Evolutionary conservation across 139 green algal genomes (phyloP), one percentile per base, ranked within the genome.

Genomic region (Volvox africanus): DNA sequence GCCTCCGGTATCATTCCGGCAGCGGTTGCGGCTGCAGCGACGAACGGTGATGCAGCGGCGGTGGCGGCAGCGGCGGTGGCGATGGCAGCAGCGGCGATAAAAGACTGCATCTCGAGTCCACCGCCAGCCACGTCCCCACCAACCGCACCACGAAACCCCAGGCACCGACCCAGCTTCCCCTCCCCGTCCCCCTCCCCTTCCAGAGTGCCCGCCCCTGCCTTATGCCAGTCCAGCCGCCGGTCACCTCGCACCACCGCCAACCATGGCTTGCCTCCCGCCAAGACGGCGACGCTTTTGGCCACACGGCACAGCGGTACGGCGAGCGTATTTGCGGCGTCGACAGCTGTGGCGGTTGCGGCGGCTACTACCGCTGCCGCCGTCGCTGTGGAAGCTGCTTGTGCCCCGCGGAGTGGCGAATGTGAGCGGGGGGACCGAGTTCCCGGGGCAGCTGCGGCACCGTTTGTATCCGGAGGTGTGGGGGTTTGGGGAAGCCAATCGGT

Each of bases 171-270:
- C 80, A 19, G 28, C 3, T 30, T 12, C 28, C 26, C 55, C n/a
- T 24, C 44, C n/a, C 17, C n/a, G 30, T 61, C 17, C 20, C 17
- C 21, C 35, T n/a, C 26, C 30, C 18, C 71, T 68, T 33, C 12
- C 76, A 18, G 76, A 17, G 76, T 3, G 5, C 78, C 78, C 36
- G 11, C 28, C 78, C 92, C 86, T 92, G 89, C 93, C 93, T 95
- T 95, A 91, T 93, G 93, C 88, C 92, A 88, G 93, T 92, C 88
- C 5, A 95, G 65, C 0, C 91, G 88, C 14, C 89, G 85, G 35
- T 93, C 80, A 0, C 93, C 91, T 0, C 86, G 85, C 3, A 91
- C 85, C 32, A 92, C 88, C 50, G 91, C 91, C 73, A 95, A 80
- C 80, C 78, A 88, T 3, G 92, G 90, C n/a, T 92, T 80, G n/a